Percentiles rank a stretch among this genome's conserved stretches.
Evolutionary conservation across 768 basidiomycete genomes (phyloP).

Genomic region (Hortiboletus campestris): DNA sequence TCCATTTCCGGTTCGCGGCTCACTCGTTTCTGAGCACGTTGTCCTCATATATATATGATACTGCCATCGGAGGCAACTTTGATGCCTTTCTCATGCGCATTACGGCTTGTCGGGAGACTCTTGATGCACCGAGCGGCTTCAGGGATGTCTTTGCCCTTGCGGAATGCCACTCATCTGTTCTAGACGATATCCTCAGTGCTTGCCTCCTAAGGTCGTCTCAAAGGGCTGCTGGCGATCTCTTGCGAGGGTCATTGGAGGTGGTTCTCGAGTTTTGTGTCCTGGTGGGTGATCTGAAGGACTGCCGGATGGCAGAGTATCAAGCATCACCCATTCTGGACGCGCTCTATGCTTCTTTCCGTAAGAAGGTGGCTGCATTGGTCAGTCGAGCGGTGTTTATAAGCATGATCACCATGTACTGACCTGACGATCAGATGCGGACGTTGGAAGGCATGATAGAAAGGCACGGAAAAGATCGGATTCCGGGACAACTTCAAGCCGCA

Average conservation of each 20-base stretch:
- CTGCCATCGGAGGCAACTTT: conserved; percentile 78
- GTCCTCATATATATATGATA: conserved; percentile 71
- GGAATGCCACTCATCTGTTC: conserved; percentile 58
- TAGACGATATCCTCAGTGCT: conserved; percentile 75
- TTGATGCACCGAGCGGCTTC: conserved; percentile 35
- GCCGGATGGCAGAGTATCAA: conserved; percentile 58
- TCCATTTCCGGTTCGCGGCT: conserved; percentile 72
- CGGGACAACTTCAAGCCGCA: conserved; percentile 24
- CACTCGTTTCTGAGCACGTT: conserved; percentile 70
- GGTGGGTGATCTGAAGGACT: conserved; percentile 56
- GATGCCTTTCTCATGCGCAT: conserved; percentile 57
- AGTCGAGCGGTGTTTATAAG: conserved; percentile 23
- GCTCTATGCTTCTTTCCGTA: conserved; percentile 51
- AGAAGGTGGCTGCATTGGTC: conserved; percentile 59
- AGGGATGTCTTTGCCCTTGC: conserved; percentile 76
- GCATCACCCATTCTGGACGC: conserved; percentile 58
- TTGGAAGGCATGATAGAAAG: conserved; percentile 60
- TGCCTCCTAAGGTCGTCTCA: conserved; percentile 73
- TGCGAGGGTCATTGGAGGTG: conserved; percentile 60
- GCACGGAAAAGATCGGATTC: conserved; percentile 23
- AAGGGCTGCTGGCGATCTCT: conserved; percentile 58
- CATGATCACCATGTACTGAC: neutral
- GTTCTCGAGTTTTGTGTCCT: conserved; percentile 68
- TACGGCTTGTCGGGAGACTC: conserved; percentile 27
- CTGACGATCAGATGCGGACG: conserved; percentile 47